Conservation (phyloP, 1,284 basidiomycete genomes). For the Cryptococcus maquisensis region DNA sequence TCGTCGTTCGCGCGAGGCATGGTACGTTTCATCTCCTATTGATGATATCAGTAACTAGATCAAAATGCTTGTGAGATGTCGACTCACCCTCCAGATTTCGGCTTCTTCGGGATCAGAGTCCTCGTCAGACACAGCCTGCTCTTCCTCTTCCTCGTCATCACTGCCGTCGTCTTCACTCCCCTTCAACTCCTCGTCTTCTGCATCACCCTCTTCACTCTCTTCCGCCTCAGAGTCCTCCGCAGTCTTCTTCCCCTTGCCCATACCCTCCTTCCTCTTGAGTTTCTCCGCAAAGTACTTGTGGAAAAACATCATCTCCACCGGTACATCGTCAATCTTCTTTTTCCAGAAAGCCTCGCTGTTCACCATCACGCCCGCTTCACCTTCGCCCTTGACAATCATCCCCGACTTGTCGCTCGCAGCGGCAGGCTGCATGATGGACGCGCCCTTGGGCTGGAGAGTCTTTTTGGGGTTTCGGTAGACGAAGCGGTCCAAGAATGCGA, state of each 20-base stretch:
- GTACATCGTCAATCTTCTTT: constrained; percentile 67
- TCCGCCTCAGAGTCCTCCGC: constrained; percentile 31
- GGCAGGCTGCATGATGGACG: constrained; percentile 91
- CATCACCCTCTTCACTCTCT: constrained; percentile 19
- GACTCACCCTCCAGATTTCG: constrained; percentile 74
- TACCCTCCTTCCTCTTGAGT: constrained; percentile 54
- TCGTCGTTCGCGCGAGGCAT: constrained; percentile 60
- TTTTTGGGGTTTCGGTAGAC: constrained; percentile 98
- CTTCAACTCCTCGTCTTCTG: constrained; percentile 34
- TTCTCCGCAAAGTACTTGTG: constrained; percentile 54
- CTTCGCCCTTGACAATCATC: constrained; percentile 55
- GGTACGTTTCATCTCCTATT: constrained; percentile 75
- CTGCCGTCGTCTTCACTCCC: constrained; percentile 37
- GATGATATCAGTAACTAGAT: not conserved
- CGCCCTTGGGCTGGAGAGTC: constrained; percentile 61
- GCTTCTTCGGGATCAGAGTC: constrained; percentile 57
- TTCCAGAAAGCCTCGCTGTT: constrained; percentile 78
- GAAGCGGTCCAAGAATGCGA: constrained; percentile 83
- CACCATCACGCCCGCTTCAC: constrained; percentile 52
- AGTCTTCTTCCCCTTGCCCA: constrained; percentile 42
- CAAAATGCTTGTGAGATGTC: not conserved
- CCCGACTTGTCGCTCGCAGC: constrained; percentile 61
- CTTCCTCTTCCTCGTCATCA: constrained; percentile 41
- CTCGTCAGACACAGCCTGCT: constrained; percentile 41
- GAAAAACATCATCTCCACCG: constrained; percentile 69